Evolutionary conservation across 2,329 filamentous ascomycete genomes (phyloP).

Genomic region (Blumeriella jaapii): DNA sequence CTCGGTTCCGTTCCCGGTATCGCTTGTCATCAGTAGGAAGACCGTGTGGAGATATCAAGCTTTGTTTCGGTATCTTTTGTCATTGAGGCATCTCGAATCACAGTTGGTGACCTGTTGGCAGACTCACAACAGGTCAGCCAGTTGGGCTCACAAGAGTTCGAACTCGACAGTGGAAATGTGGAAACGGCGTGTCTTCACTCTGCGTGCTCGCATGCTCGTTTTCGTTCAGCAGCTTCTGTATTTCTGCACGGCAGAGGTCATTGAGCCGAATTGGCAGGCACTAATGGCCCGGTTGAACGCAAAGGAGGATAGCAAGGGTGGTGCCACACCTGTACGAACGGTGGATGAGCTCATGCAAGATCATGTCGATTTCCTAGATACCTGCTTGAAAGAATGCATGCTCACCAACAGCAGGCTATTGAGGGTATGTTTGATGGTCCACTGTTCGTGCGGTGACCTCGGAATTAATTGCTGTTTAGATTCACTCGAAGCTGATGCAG

Average conservation of each 20-base stretch:
- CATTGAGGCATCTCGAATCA: slow-evolving; percentile 78
- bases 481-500: slow-evolving; percentile 93
- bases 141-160: slow-evolving; percentile 73
- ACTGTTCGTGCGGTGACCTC: neutral
- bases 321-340: slow-evolving; percentile 45
- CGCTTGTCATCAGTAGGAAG: slow-evolving; percentile 88
- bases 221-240: slow-evolving; percentile 96
- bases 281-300: slow-evolving; percentile 79
- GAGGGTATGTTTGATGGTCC: slow-evolving; percentile 43
- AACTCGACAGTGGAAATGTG: slow-evolving; percentile 70
- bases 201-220: slow-evolving; percentile 87
- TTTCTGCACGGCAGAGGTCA: slow-evolving; percentile 93
- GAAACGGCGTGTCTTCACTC: slow-evolving; percentile 86
- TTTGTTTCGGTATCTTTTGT: slow-evolving; percentile 86
- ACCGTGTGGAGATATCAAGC: slow-evolving; percentile 96
- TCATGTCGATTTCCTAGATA: slow-evolving; percentile 95
- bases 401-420: slow-evolving; percentile 91
- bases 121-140: slow-evolving; percentile 68
- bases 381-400: slow-evolving; percentile 98
- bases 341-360: slow-evolving; percentile 99
- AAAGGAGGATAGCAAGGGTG: slow-evolving; percentile 36
- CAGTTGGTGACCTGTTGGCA: slow-evolving; percentile 83
- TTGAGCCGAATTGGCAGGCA: slow-evolving; percentile 93
- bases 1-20: slow-evolving; percentile 85
- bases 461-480: slow-evolving; percentile 40